These are phyloP conservation scores for Candida tropicalis DNA, from an alignment of 1,139 yeast genomes.

Conservation along the genomic window DNA sequence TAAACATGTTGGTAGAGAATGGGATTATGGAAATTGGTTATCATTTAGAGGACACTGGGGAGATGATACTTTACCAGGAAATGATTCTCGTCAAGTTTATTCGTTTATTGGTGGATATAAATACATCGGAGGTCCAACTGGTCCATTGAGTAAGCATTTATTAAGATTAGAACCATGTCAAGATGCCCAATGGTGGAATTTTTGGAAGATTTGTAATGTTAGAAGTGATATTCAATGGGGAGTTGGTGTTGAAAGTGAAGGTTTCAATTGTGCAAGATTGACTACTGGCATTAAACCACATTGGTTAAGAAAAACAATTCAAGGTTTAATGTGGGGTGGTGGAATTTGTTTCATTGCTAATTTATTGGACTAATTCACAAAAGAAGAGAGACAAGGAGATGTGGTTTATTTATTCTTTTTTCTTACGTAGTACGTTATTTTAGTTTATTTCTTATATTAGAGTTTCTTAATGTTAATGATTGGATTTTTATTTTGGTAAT, in stretches of 20 bases:
- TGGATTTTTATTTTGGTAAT: neutral
- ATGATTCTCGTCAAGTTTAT: slow-evolving; percentile 80
- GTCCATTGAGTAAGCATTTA: slow-evolving; percentile 82
- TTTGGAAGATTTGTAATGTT: slow-evolving; percentile 77
- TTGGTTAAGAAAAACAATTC: slow-evolving; percentile 49
- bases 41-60: slow-evolving; percentile 90
- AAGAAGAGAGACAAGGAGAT: neutral
- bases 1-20: slow-evolving; percentile 56
- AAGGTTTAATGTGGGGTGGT: slow-evolving; percentile 70
- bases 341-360: slow-evolving; percentile 65
- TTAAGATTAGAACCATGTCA: slow-evolving; percentile 75
- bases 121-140: slow-evolving; percentile 89
- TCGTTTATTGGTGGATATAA: slow-evolving; percentile 84
- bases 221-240: slow-evolving; percentile 78
- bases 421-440: neutral
- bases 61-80: slow-evolving; percentile 63
- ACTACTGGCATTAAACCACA: slow-evolving; percentile 54
- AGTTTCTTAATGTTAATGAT: neutral
- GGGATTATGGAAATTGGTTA: slow-evolving; percentile 76
- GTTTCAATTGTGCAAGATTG: slow-evolving; percentile 64
- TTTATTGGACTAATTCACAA: slow-evolving; percentile 28
- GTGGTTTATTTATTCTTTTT: neutral
- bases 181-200: slow-evolving; percentile 83
- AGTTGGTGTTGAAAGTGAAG: slow-evolving; percentile 85
- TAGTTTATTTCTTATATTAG: neutral